Percentiles rank a stretch among this genome's conserved stretches.
Conservation (phyloP, 2,329 filamentous ascomycete genomes). For the Magnaporthales sp. region DNA sequence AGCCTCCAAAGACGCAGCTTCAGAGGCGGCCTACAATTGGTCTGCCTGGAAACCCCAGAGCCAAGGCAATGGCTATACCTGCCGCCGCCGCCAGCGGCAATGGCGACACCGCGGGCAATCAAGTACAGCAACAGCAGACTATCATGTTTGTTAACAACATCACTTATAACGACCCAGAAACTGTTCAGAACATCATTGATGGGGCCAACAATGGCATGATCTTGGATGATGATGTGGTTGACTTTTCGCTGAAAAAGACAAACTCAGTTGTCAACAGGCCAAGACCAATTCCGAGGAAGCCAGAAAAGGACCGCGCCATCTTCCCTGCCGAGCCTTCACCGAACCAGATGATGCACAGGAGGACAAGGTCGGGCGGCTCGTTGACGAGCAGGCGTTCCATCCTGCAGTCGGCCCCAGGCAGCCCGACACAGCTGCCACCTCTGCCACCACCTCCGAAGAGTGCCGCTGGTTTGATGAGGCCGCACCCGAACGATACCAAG, state of each 20-base stretch:
- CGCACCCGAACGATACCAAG: constrained; percentile 42
- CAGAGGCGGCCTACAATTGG: constrained; percentile 36
- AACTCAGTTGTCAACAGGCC: constrained; percentile 44
- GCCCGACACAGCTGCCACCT: constrained; percentile 40
- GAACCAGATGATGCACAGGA: constrained; percentile 27
- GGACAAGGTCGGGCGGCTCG: constrained; percentile 41
- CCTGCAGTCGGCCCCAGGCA: constrained; percentile 32
- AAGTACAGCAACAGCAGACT: constrained; percentile 25
- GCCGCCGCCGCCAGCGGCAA: constrained; percentile 8
- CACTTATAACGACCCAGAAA: constrained; percentile 41
- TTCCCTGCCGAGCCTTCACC: constrained; percentile 36
- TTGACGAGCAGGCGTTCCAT: constrained; percentile 35
- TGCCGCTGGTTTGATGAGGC: constrained; percentile 20
- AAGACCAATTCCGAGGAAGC: constrained; percentile 44
- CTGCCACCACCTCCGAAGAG: constrained; percentile 39
- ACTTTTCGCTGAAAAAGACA: constrained; percentile 9
- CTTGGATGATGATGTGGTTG: constrained; percentile 6
- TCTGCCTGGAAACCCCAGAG: constrained; percentile 38
- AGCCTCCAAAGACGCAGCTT: constrained; percentile 28
- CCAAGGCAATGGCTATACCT: constrained; percentile 12
- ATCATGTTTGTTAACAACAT: constrained; percentile 50
- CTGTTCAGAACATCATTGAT: constrained; percentile 40
- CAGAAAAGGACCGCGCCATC: constrained; percentile 34
- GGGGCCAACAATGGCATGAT: constrained; percentile 23
- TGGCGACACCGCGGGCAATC: constrained; percentile 17